phyloP scores from a whole-genome alignment of 169 alveolate species.

The Hepatocystis sp. region DNA sequence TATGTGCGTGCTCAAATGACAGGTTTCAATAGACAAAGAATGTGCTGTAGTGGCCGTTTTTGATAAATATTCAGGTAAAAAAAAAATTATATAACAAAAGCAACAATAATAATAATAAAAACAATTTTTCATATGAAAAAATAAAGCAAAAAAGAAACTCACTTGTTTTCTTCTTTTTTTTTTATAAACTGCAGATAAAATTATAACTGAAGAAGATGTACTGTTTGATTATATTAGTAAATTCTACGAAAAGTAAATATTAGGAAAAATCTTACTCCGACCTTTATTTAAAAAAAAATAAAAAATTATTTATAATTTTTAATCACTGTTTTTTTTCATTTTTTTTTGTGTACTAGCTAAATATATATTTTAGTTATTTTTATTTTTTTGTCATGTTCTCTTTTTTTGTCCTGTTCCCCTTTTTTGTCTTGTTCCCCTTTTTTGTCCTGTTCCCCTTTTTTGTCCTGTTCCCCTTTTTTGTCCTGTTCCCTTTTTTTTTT shows the following conservation, averaged over 20 bases:
- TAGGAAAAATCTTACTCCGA: background rate
- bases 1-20: background rate
- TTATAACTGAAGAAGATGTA: constrained; percentile 29
- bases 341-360: background rate
- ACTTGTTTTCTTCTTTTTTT: background rate
- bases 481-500: background rate
- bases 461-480: background rate
- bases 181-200: constrained; percentile 8
- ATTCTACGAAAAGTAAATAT: constrained; percentile 12
- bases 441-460: background rate
- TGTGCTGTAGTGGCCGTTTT: constrained; percentile 19
- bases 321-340: background rate
- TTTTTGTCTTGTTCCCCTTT: background rate
- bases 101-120: background rate
- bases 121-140: background rate
- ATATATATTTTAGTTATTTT: background rate
- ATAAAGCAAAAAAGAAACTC: background rate
- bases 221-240: constrained; percentile 43
- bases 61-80: constrained; percentile 39
- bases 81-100: background rate
- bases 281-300: too few species aligned
- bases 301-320: background rate
- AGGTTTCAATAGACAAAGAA: constrained; percentile 52
- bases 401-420: background rate
- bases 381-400: background rate